Conservation (phyloP, 352 stramenopile species). For the Phytophthora sp. region DNA sequence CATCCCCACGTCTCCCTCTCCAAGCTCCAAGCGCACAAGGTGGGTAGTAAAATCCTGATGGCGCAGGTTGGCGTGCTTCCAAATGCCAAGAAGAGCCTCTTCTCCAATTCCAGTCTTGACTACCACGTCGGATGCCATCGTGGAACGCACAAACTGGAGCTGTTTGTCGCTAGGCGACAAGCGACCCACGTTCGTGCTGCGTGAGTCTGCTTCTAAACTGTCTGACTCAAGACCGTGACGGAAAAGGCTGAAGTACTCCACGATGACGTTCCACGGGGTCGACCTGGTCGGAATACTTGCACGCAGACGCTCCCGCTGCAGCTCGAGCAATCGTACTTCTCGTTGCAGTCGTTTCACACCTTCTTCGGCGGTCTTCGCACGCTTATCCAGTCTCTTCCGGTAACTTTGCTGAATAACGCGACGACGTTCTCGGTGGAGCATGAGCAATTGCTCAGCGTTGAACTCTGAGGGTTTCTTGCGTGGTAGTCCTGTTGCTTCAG, state of each 20-base stretch:
- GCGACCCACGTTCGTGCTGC: too few species aligned
- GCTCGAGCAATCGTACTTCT: not conserved
- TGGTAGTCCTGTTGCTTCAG: too few species aligned
- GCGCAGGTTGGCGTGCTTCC: not conserved
- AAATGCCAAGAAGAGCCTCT: not conserved
- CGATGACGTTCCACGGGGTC: not conserved
- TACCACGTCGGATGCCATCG: not conserved
- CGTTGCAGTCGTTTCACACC: not conserved
- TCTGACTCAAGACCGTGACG: not conserved
- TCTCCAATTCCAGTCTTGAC: not conserved
- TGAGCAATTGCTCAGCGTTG: not conserved
- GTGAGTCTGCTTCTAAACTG: too few species aligned
- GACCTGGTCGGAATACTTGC: not conserved
- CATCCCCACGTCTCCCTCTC: not conserved
- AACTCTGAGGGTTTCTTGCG: not conserved
- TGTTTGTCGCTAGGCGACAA: too few species aligned
- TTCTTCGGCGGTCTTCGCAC: not conserved
- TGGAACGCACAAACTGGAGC: not conserved
- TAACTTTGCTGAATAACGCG: not conserved
- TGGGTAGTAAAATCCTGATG: not conserved
- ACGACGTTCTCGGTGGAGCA: not conserved
- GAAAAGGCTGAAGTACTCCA: not conserved
- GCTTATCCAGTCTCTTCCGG: not conserved
- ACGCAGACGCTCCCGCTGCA: not conserved
- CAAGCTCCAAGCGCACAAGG: not conserved